Base-by-base conservation (phyloP, 305 asterid species). In the Andrographis paniculata region DNA sequence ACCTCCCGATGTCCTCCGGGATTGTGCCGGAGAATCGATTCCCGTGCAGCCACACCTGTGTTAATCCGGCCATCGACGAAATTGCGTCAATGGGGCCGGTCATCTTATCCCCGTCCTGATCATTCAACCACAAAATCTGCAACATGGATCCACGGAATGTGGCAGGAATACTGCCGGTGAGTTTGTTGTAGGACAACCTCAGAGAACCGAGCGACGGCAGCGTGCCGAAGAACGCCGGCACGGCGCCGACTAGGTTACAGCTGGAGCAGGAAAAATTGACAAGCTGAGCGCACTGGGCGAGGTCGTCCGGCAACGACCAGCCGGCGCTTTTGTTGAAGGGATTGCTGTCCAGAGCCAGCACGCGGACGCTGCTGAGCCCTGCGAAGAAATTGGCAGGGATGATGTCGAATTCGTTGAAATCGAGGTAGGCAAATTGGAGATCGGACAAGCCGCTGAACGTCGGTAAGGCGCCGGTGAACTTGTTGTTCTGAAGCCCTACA, bases 41-140 rank as follows among this genome's bases (percentile, higher is more conserved):
- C 14, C 93, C 95, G 12, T 87, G 91, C 31, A 87, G 78, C 95
- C 95, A 83, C 35, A 71, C 62, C 48, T 42, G 55, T 10, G 64
- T 61, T 45, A 83, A 48, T 47, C 79, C 83, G 37, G 61, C 61
- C 95, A 87, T 78, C 28, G 65, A 68, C 10, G 61, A 68, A 27
- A 83, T 63, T 13, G 69, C 60, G 41, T 69, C 78, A 1, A 87
- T 83, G 13, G 82, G 20, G 39, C 95, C 95, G 6, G 52, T 72
- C 79, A 87, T 64, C 19, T 78, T 81, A 23, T 60, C 77, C 48
- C 77, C 75, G 27, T 67, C 70, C 45, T 84, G 96, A 73, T 87
- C 71, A 66, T 87, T 87, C 78, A 87, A 63, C 93, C 87, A 81
- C 66, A 87, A 55, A 17, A 74, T 52, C 72, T 69, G 87, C 79